phyloP scores from a whole-genome alignment of 1,284 basidiomycete species.

The Schizopora paradoxa region DNA sequence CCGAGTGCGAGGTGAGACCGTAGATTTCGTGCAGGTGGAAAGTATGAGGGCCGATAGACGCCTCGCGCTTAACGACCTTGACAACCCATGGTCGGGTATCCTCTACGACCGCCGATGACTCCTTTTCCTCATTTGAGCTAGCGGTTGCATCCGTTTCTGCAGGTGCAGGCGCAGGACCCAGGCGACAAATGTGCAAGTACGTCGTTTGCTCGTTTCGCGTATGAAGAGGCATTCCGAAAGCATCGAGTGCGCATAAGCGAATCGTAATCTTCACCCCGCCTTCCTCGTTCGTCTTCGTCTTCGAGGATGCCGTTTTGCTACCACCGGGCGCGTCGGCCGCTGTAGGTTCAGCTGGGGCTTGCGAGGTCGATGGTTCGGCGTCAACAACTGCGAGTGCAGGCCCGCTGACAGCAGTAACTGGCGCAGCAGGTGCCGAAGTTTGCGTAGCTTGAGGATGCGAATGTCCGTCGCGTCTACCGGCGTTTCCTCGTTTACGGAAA shows the following conservation, averaged over 20 bases:
- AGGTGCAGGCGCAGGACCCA: slow-evolving; percentile 38
- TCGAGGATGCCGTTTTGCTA: slow-evolving; percentile 32
- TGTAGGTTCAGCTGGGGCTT: slow-evolving; percentile 21
- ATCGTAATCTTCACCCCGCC: slow-evolving; percentile 75
- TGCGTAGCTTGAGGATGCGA: background rate
- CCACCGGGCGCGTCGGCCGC: slow-evolving; percentile 24
- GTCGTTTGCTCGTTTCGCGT: slow-evolving; percentile 80
- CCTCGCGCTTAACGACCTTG: slow-evolving; percentile 85
- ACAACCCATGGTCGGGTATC: slow-evolving; percentile 75
- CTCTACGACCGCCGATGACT: slow-evolving; percentile 25
- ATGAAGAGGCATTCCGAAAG: slow-evolving; percentile 56
- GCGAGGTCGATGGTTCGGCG: slow-evolving; percentile 33
- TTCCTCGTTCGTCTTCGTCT: slow-evolving; percentile 42
- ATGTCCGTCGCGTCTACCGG: background rate
- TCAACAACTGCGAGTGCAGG: slow-evolving; percentile 75
- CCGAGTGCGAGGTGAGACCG: slow-evolving; percentile 65
- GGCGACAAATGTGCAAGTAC: slow-evolving; percentile 77
- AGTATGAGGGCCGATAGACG: slow-evolving; percentile 83
- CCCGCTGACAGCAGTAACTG: slow-evolving; percentile 28
- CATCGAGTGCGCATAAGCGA: slow-evolving; percentile 70
- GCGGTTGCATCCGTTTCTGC: slow-evolving; percentile 19
- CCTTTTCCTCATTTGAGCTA: background rate
- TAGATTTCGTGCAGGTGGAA: slow-evolving; percentile 93
- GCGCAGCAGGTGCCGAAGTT: slow-evolving; percentile 9
- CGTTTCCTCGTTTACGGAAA: slow-evolving; percentile 12